A percentile compares a stretch with the other conserved stretches of the same genome.
phyloP scores from a whole-genome alignment of 768 basidiomycete species.

The Leccinum broughii region DNA sequence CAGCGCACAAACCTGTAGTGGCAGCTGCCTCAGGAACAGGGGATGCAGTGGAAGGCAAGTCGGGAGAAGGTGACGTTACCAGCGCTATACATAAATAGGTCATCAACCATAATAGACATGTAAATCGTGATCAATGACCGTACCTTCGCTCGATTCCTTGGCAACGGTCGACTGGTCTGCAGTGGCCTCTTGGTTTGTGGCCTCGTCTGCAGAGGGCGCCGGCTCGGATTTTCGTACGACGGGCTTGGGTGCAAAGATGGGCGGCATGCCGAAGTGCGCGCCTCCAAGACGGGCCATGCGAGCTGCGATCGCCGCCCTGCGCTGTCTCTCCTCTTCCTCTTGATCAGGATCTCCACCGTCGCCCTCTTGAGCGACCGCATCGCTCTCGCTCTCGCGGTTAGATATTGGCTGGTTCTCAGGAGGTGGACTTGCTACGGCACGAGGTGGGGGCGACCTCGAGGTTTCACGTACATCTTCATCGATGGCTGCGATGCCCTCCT shows the following conservation, averaged over 20 bases:
- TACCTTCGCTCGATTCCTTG: conserved; percentile 24
- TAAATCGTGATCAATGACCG: background rate
- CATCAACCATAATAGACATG: conserved; percentile 10
- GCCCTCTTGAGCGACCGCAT: conserved; percentile 23
- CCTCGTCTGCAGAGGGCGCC: conserved; percentile 19
- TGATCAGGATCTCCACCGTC: conserved; percentile 42
- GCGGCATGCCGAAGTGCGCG: conserved; percentile 79
- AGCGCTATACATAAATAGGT: conserved; percentile 5
- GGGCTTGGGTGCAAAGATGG: conserved; percentile 64
- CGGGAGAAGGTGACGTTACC: conserved; percentile 18
- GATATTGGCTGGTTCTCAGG: conserved; percentile 15
- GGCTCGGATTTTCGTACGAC: conserved; percentile 33
- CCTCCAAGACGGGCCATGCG: conserved; percentile 94
- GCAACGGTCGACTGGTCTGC: conserved; percentile 7
- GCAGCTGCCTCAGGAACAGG: conserved; percentile 3
- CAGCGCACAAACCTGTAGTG: conserved; percentile 21
- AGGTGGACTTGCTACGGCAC: conserved; percentile 16
- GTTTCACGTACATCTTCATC: conserved; percentile 25
- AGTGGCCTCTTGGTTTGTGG: conserved; percentile 22
- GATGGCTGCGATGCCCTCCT: conserved; percentile 25
- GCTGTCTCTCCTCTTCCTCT: conserved; percentile 69
- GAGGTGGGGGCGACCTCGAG: conserved; percentile 39
- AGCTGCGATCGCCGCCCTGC: conserved; percentile 85
- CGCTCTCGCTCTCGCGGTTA: conserved; percentile 35
- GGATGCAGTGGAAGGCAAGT: conserved; percentile 4